Evolutionary conservation across 257 asterid genomes (phyloP).

Genomic region (Przewalskia tangutica): DNA sequence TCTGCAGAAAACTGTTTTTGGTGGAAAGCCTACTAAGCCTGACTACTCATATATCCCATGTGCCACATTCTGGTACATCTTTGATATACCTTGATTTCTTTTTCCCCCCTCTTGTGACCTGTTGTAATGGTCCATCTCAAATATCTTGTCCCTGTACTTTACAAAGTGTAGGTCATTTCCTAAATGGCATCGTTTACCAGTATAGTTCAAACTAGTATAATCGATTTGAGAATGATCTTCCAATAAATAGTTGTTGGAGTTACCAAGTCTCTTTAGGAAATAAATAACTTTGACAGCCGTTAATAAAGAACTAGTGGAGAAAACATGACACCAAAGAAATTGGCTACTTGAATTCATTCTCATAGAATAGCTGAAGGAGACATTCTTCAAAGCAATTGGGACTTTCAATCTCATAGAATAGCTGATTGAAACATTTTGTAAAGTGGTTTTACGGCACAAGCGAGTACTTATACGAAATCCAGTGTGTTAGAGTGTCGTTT

Average conservation of each 20-base stretch:
- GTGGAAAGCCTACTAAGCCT: slow-evolving; percentile 67
- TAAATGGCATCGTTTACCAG: not conserved
- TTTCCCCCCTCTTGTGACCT: not conserved
- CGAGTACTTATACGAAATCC: not conserved
- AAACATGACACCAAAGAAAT: not conserved
- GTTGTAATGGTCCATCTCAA: not conserved
- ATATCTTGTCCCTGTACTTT: not conserved
- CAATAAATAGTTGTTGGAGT: not conserved
- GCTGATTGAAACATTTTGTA: not conserved
- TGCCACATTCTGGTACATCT: slow-evolving; percentile 81
- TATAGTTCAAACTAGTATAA: not conserved
- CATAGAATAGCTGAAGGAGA: not conserved
- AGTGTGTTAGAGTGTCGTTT: not conserved
- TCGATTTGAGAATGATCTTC: not conserved
- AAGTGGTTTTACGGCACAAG: not conserved
- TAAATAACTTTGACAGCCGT: not conserved
- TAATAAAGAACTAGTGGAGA: not conserved
- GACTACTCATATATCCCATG: slow-evolving; percentile 68
- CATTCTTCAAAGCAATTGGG: not conserved
- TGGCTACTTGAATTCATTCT: not conserved
- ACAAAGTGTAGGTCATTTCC: not conserved
- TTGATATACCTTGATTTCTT: not conserved
- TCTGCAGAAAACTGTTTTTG: slow-evolving; percentile 90
- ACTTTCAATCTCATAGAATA: not conserved
- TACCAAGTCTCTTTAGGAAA: not conserved